Percentiles rank a stretch among this genome's conserved stretches.
Conservation (phyloP, 1,284 basidiomycete genomes). For the Sporisorium iseilematis-ciliati region DNA sequence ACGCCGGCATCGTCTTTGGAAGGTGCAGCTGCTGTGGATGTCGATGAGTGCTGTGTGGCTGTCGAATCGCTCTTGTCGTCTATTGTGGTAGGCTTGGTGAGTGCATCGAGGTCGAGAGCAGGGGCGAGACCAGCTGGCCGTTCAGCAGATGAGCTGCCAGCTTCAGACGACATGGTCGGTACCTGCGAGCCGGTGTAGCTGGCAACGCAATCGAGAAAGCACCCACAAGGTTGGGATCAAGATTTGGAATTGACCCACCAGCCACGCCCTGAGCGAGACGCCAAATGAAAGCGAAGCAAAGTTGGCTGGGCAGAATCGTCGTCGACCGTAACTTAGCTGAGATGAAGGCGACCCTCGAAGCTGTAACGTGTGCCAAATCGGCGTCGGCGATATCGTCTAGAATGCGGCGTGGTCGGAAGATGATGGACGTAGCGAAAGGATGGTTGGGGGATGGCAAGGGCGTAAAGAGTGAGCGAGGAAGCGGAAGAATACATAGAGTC, state of each 20-base stretch:
- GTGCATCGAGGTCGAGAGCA: slow-evolving; percentile 8
- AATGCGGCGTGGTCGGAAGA: neutral
- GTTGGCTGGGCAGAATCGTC: neutral
- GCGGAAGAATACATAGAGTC: neutral
- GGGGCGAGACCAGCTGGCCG: slow-evolving; percentile 20
- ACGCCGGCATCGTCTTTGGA: slow-evolving; percentile 27
- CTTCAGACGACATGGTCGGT: slow-evolving; percentile 19
- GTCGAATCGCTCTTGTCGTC: slow-evolving; percentile 4
- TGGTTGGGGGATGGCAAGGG: neutral
- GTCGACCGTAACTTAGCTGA: neutral
- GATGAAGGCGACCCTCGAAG: neutral
- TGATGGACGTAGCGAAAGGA: neutral
- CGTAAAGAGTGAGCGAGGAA: neutral
- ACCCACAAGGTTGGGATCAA: neutral
- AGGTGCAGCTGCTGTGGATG: slow-evolving; percentile 6
- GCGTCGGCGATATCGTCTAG: neutral
- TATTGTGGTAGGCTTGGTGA: neutral
- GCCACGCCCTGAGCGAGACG: neutral
- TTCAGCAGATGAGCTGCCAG: slow-evolving; percentile 14
- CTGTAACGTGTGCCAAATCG: neutral
- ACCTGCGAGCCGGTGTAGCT: neutral
- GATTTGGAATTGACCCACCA: neutral
- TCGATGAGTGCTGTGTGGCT: slow-evolving; percentile 3
- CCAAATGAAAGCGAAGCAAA: slow-evolving; percentile 2
- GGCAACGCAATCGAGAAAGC: too few relatives aligned